Conservation (phyloP, 371 early-diverging fungal species). For the Mortierella sp. region DNA sequence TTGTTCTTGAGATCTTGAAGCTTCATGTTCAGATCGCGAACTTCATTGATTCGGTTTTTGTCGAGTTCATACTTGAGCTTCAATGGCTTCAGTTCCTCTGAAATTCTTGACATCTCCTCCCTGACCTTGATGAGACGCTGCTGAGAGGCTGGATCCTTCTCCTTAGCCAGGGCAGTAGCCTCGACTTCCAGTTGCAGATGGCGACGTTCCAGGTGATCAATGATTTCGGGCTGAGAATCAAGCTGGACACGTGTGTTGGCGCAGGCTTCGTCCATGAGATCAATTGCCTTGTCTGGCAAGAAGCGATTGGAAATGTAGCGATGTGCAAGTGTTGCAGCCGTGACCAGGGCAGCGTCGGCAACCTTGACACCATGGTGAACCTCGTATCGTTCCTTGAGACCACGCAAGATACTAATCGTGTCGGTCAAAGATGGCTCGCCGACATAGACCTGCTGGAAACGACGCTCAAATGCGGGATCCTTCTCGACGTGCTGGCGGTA, state of each 20-base stretch:
- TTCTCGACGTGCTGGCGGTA: conserved; percentile 85
- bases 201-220: conserved; percentile 92
- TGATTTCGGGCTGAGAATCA: conserved; percentile 95
- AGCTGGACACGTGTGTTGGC: conserved; percentile 95
- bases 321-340: conserved; percentile 81
- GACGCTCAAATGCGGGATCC: conserved; percentile 91
- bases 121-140: conserved; percentile 82
- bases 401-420: conserved; percentile 87
- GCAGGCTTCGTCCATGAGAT: conserved; percentile 94
- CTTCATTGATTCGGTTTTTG: conserved; percentile 86
- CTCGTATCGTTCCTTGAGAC: conserved; percentile 88
- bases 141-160: conserved; percentile 86
- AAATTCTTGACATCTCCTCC: conserved; percentile 84
- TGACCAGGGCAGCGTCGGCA: conserved; percentile 81
- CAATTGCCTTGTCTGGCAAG: conserved; percentile 88
- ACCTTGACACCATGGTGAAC: conserved; percentile 90
- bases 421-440: conserved; percentile 85
- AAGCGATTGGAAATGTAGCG: conserved; percentile 85
- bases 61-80: conserved; percentile 88
- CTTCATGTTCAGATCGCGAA: conserved; percentile 87
- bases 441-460: conserved; percentile 88
- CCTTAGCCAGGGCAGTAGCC: conserved; percentile 91
- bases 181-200: conserved; percentile 95
- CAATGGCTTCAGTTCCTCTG: conserved; percentile 90
- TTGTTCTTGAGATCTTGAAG: conserved; percentile 88